Base-by-base conservation (phyloP, 495 filamentous ascomycete species). In the Copromyces sp. region DNA sequence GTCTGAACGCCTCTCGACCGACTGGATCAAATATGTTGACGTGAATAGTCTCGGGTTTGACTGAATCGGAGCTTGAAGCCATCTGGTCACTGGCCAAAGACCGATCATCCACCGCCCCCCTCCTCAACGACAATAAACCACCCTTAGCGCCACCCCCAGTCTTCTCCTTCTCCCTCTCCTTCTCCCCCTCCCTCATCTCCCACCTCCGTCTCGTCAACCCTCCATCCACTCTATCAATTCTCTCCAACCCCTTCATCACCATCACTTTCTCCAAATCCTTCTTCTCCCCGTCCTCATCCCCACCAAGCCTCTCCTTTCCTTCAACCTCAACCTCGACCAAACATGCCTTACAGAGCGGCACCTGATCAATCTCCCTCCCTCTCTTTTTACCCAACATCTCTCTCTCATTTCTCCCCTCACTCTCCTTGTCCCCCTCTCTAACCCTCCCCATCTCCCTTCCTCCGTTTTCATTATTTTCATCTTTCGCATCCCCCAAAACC, bases 1-100 rank as follows among this genome's bases (percentile, higher is more conserved):
- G 83, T 70, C 73, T 80, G 70, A 86, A 86, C 9, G 80, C 71
- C 39, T 80, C 78, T 39, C 76, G 70, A 11, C 78, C 78, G 9
- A 85, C 32, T 3, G 84, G 84, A 70, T 86, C 80, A 20, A 76
- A 39, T 38, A 85, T 79, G 16, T 81, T 83, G 1, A 85, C 78
- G 71, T 83, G 85, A 17, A 84, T 76, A 6, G 78, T 75, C 7
- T 76, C 41, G 38, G 72, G 75, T 8, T 71, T 71, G 4, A 70
- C 14, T 35, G 24, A 61, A 16, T 3, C 14, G 5, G 53, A 9
- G 53, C 29, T 17, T 35, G 53, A 61, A 35, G 53, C 6, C 53
- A 35, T 35, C 74, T 75, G 44, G 29, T 61, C 7, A 14, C 38
- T 29, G 9, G 47, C 12, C 11, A 14, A 3, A 35, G 24, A 29